Conservation (phyloP, 441 rosid species). For the Mallotus japonicus region DNA sequence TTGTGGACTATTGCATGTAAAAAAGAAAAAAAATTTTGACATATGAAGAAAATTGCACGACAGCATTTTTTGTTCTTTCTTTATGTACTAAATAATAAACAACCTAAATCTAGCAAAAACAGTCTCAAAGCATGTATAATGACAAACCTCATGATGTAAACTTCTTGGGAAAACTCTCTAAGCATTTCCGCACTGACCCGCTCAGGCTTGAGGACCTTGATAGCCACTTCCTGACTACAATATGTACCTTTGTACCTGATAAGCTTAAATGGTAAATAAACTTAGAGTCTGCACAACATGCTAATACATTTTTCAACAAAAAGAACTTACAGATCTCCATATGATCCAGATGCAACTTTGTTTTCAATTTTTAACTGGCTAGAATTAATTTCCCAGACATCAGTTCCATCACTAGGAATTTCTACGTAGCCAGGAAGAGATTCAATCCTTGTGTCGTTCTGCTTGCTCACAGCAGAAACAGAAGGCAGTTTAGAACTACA, state of each 20-base stretch:
- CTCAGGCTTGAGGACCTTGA: constrained; percentile 87
- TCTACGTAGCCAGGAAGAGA: constrained; percentile 58
- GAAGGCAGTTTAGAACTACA: constrained; percentile 43
- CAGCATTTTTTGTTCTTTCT: neutral
- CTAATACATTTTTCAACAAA: constrained; percentile 12
- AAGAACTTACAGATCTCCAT: constrained; percentile 77
- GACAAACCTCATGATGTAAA: constrained; percentile 86
- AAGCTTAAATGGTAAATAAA: constrained; percentile 16
- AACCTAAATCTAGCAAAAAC: neutral
- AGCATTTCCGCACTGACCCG: constrained; percentile 69
- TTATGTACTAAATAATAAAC: neutral
- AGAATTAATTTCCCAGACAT: constrained; percentile 94
- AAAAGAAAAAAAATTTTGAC: neutral
- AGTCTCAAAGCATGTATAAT: constrained; percentile 18
- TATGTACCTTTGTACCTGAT: constrained; percentile 79
- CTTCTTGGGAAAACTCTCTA: constrained; percentile 90
- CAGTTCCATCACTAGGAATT: constrained; percentile 90
- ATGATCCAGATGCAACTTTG: constrained; percentile 86
- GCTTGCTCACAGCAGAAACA: constrained; percentile 39
- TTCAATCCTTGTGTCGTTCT: constrained; percentile 40
- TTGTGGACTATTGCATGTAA: neutral
- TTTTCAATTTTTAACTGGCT: constrained; percentile 64
- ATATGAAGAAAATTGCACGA: neutral
- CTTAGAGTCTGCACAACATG: constrained; percentile 19
- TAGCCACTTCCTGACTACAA: constrained; percentile 94